phyloP scores from a whole-genome alignment of 2,329 filamentous ascomycete genomes.

The Penicillium brasilianum region DNA sequence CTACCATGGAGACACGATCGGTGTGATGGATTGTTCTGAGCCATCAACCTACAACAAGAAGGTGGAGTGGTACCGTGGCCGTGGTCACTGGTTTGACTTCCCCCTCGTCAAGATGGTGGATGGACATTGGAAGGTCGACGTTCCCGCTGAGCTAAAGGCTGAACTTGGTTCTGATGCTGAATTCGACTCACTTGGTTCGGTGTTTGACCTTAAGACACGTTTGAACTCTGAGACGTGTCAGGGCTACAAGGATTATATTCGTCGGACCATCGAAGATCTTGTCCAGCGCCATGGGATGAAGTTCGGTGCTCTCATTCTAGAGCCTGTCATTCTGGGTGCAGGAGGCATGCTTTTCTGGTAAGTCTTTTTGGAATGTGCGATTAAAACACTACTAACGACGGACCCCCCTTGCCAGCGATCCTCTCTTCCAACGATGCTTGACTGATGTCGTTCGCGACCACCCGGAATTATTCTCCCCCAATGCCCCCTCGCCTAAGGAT shows the following conservation, averaged over 20 bases:
- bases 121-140: conserved; percentile 69
- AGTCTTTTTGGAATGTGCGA: too few relatives aligned
- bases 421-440: conserved; percentile 76
- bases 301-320: conserved; percentile 79
- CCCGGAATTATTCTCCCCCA: conserved; percentile 58
- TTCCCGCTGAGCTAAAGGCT: conserved; percentile 56
- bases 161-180: conserved; percentile 52
- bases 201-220: conserved; percentile 65
- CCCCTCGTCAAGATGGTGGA: conserved; percentile 70
- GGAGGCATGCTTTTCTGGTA: conserved; percentile 83
- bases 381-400: conserved; percentile 4
- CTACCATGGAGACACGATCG: conserved; percentile 88
- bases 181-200: conserved; percentile 57
- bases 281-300: conserved; percentile 62
- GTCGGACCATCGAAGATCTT: conserved; percentile 58
- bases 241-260: conserved; percentile 67
- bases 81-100: conserved; percentile 81
- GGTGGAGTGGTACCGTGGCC: conserved; percentile 82
- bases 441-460: conserved; percentile 68
- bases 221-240: conserved; percentile 51
- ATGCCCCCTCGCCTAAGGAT: conserved; percentile 17
- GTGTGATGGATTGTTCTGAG: conserved; percentile 84
- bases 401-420: conserved; percentile 62
- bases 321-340: conserved; percentile 79
- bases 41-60: conserved; percentile 79